Evolutionary conservation across 192 early-diverging fungal genomes (phyloP).

Genomic region (Gamsiella multidivaricata): DNA sequence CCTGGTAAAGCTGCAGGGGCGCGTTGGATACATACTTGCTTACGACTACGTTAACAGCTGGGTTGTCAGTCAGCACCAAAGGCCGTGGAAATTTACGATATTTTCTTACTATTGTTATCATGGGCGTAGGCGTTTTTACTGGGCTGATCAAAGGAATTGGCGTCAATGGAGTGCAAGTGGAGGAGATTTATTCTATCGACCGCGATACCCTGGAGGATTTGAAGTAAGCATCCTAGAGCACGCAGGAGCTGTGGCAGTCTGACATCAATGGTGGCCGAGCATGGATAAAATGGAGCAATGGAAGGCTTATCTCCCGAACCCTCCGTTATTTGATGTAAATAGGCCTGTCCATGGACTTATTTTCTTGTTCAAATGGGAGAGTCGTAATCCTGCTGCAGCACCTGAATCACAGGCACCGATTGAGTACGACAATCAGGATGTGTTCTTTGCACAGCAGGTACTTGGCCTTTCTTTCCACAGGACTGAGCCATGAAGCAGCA

Average conservation of each 20-base stretch:
- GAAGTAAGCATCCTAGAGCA: constrained; percentile 55
- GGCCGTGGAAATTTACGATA: no score
- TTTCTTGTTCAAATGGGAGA: constrained; percentile 86
- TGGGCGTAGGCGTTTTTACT: constrained; percentile 75
- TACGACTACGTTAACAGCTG: no score
- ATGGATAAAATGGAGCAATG: background rate
- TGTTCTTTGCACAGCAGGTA: constrained; percentile 80
- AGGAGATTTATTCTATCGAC: constrained; percentile 84
- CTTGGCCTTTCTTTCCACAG: background rate
- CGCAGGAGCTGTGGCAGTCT: background rate
- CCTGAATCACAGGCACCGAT: constrained; percentile 34
- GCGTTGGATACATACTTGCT: background rate
- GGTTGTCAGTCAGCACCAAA: no score
- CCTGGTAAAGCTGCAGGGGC: constrained; percentile 77
- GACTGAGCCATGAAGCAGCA: no score
- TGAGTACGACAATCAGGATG: constrained; percentile 51
- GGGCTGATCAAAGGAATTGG: constrained; percentile 83
- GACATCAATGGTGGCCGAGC: background rate
- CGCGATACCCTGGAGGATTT: constrained; percentile 66
- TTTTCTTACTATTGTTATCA: background rate
- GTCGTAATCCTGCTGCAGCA: constrained; percentile 44
- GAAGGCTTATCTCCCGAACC: no score
- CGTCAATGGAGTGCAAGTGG: constrained; percentile 77
- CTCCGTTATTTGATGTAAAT: background rate
- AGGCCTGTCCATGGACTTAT: constrained; percentile 82